Conservation (phyloP, 352 stramenopile genomes). For the Pythium myriotylum region DNA sequence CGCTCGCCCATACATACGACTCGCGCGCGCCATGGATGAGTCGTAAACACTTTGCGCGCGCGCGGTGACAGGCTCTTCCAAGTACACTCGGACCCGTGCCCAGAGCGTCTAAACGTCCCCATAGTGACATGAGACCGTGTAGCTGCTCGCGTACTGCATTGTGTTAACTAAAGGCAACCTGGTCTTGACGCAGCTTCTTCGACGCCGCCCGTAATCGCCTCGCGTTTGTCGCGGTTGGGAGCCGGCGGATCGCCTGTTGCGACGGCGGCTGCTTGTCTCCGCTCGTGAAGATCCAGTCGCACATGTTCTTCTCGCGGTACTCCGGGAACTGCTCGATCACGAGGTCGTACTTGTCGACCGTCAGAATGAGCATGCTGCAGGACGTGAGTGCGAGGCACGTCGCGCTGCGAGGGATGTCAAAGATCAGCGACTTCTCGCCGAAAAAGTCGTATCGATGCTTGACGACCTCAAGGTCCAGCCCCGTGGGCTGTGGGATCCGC, state of each 20-base stretch:
- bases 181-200: not conserved
- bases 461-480: slow-evolving; percentile 33
- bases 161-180: not conserved
- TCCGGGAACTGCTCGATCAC: slow-evolving; percentile 51
- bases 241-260: slow-evolving; percentile 10
- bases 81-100: too few relatives aligned
- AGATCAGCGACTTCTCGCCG: slow-evolving; percentile 50
- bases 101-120: not conserved
- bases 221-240: not conserved
- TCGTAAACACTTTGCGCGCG: too few relatives aligned
- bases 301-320: slow-evolving; percentile 50
- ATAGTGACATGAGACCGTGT: not conserved
- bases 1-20: not conserved
- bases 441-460: slow-evolving; percentile 49
- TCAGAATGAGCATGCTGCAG: slow-evolving; percentile 48
- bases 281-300: slow-evolving; percentile 43
- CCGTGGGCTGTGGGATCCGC: slow-evolving; percentile 29
- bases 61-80: too few relatives aligned
- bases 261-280: not conserved
- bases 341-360: slow-evolving; percentile 40
- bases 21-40: not conserved
- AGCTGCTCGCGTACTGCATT: not conserved
- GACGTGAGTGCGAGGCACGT: slow-evolving; percentile 48
- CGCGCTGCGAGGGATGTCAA: slow-evolving; percentile 42
- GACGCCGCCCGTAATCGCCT: not conserved